Evolutionary conservation across 768 basidiomycete genomes (phyloP).

Genomic region (Termitomyces sp.): DNA sequence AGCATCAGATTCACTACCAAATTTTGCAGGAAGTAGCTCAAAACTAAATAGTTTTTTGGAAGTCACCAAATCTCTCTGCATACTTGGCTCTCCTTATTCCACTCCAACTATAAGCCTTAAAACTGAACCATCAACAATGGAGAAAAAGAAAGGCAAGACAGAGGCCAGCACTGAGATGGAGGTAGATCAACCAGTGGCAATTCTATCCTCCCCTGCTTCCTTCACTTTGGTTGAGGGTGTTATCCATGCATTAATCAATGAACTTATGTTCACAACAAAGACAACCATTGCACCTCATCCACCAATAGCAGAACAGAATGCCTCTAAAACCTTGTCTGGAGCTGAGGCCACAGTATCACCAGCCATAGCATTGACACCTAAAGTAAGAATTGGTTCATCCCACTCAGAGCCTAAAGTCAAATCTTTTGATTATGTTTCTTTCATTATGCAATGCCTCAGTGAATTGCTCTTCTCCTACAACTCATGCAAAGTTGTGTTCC

Average conservation of each 20-base stretch:
- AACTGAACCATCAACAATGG: slow-evolving; percentile 23
- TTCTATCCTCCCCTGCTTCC: slow-evolving; percentile 15
- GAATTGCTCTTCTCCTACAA: slow-evolving; percentile 94
- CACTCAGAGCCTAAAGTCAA: slow-evolving; percentile 12
- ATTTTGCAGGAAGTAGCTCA: too few relatives aligned
- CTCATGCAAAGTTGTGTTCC: slow-evolving; percentile 82
- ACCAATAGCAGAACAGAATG: background rate
- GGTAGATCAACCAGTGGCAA: slow-evolving; percentile 36
- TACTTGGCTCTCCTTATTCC: slow-evolving; percentile 63
- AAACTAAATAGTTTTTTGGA: too few relatives aligned
- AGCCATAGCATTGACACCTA: background rate
- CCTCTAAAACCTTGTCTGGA: background rate
- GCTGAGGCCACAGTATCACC: background rate
- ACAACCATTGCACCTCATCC: slow-evolving; percentile 29
- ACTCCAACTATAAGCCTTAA: slow-evolving; percentile 59
- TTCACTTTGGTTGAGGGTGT: slow-evolving; percentile 53
- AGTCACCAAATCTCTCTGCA: slow-evolving; percentile 65
- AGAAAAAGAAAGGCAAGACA: slow-evolving; percentile 20
- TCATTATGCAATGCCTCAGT: slow-evolving; percentile 88
- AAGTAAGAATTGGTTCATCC: background rate
- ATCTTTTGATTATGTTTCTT: slow-evolving; percentile 60
- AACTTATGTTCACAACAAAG: slow-evolving; percentile 64
- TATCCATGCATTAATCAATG: slow-evolving; percentile 67
- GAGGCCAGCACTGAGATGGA: slow-evolving; percentile 50
- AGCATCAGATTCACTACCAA: too few relatives aligned